These are phyloP conservation scores for Cryoendolithus antarcticus DNA, from an alignment of 2,329 filamentous ascomycete genomes.

Conservation along the genomic window DNA sequence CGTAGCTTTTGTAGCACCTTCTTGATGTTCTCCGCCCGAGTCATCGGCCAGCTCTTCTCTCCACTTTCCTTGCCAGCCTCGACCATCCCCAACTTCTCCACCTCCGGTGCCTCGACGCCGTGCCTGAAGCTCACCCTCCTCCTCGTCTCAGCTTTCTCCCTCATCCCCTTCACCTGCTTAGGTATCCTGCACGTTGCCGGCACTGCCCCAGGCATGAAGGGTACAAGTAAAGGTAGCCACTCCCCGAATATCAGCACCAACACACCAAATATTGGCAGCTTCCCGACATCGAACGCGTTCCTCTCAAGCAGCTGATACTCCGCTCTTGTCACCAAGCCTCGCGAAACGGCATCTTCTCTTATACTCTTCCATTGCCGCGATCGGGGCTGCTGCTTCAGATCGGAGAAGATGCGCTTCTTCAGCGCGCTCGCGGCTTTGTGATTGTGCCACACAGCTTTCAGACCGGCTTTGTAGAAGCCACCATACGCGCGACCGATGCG, in stretches of 20 bases:
- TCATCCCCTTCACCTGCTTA: slow-evolving; percentile 52
- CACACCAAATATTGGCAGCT: slow-evolving; percentile 65
- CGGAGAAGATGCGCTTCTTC: slow-evolving; percentile 33
- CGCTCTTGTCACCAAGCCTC: slow-evolving; percentile 41
- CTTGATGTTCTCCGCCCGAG: slow-evolving; percentile 6
- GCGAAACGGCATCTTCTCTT: slow-evolving; percentile 1
- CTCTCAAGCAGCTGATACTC: slow-evolving; percentile 60
- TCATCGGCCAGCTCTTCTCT: slow-evolving; percentile 31
- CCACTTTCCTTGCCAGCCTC: slow-evolving; percentile 31
- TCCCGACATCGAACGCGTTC: slow-evolving; percentile 58
- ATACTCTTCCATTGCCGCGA: slow-evolving; percentile 1
- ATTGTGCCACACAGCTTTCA: slow-evolving; percentile 64
- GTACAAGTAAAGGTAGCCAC: slow-evolving; percentile 68
- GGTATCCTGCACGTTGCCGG: slow-evolving; percentile 78
- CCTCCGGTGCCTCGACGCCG: slow-evolving; percentile 56
- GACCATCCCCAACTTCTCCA: slow-evolving; percentile 4
- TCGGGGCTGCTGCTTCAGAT: slow-evolving; percentile 6
- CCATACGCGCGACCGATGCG: slow-evolving; percentile 62
- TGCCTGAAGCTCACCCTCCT: slow-evolving; percentile 38
- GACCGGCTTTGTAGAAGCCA: slow-evolving; percentile 75
- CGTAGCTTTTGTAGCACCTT: slow-evolving; percentile 17
- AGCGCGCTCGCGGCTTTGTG: slow-evolving; percentile 32
- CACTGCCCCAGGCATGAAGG: slow-evolving; percentile 58
- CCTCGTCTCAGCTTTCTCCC: slow-evolving; percentile 41
- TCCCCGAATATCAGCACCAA: slow-evolving; percentile 75